Evolutionary conservation across 1,284 basidiomycete species (phyloP), one percentile per base, ranked within the genome.

Genomic region (Melampsora americana): DNA sequence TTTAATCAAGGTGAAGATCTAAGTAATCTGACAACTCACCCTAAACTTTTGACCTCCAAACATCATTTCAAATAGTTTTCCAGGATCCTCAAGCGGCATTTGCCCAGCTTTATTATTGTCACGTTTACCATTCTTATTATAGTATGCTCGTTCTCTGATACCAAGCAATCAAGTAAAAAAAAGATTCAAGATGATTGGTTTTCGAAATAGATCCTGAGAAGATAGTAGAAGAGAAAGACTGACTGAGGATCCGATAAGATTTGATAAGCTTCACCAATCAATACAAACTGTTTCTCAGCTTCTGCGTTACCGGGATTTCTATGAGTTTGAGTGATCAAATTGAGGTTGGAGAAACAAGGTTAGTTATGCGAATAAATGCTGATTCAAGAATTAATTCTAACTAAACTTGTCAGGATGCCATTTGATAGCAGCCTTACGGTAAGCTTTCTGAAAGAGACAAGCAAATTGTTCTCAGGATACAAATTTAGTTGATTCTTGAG

Each of bases 71-170:
- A 83, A 83, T 39, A 75, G 39, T 59, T 75, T 75, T 12, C 72
- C 72, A 32, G 72, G 72, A 61, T 75, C 72, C 39, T 75, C 72
- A 56, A 75, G 60, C 11, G 66, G 65, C 56, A 53, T 75, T 28
- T 75, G 72, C 59, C 72, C 65, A 18, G 65, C 46, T 59, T 67
- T 59, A 42, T 32, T 56, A 16, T 69, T 75, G 16, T 70, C 78
- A 80, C 83, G 82, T 78, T 83, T 83, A 23, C 82, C 82, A 69
- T 83, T 80, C 66, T 80, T 81, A 78, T 83, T 82, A 70, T 83
- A 83, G 71, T 81, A 81, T 16, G 82, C 82, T 30, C 82, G 79
- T 30, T 80, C 78, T 69, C 83, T 79, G 73, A 79, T 80, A 26
- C 39, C 5, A n/a, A n/a, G n/a, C n/a, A 46, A 48, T 60, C 16